Evolutionary conservation across 371 early-diverging fungal genomes (phyloP).

Genomic region (Circinella umbellata): DNA sequence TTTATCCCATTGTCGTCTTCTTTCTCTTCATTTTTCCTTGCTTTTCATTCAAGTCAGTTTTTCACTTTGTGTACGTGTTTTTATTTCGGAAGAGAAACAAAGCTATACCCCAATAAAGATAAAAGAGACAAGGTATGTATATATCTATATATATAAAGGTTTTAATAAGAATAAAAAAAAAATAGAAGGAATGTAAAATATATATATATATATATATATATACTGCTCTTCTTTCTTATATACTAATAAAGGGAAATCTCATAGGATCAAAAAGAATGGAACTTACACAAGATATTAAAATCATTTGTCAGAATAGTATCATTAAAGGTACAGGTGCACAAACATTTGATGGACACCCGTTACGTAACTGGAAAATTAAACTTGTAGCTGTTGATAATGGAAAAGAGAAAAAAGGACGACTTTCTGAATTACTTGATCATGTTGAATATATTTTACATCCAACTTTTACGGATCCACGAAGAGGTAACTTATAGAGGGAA

Average conservation of each 20-base stretch:
- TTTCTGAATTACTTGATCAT: conserved; percentile 61
- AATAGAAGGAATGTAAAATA: too few species aligned
- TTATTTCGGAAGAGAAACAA: too few species aligned
- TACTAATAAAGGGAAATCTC: background rate
- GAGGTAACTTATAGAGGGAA: conserved; percentile 61
- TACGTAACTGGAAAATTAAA: conserved; percentile 64
- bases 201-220: background rate
- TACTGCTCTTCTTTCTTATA: background rate
- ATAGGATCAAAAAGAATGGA: conserved; percentile 19
- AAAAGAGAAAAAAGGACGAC: conserved; percentile 51
- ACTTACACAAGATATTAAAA: conserved; percentile 39
- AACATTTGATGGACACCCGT: conserved; percentile 53
- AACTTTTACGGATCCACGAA: conserved; percentile 65
- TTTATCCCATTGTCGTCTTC: too few species aligned
- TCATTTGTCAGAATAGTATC: conserved; percentile 42
- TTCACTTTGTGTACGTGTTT: too few species aligned
- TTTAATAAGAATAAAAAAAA: too few species aligned
- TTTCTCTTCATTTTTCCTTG: too few species aligned
- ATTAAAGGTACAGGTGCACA: conserved; percentile 31
- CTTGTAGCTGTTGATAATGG: conserved; percentile 52
- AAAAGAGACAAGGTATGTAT: too few species aligned
- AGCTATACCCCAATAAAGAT: too few species aligned
- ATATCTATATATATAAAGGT: too few species aligned
- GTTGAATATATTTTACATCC: conserved; percentile 79
- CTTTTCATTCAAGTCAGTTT: too few species aligned